Conservation (phyloP, 768 basidiomycete genomes). For the Mycena chlorophos region DNA sequence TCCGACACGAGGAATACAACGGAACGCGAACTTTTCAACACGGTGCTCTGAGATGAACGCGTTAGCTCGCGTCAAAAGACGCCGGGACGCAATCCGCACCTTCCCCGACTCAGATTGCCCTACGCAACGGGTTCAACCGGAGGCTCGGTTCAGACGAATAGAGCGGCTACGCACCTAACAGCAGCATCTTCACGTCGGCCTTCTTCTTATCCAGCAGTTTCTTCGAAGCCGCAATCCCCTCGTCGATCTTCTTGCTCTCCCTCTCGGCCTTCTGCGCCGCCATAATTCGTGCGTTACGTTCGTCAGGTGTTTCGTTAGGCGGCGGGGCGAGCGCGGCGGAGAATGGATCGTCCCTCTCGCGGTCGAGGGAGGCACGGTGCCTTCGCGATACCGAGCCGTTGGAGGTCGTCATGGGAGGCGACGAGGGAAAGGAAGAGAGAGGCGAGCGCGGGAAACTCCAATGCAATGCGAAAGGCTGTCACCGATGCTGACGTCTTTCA, state of each 20-base stretch:
- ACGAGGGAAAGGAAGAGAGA: no score
- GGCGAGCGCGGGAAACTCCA: no score
- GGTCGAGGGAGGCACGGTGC: no score
- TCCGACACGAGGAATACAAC: background rate
- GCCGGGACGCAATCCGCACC: conserved; percentile 26
- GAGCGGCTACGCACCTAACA: conserved; percentile 44
- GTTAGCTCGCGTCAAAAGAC: background rate
- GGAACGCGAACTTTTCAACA: conserved; percentile 45
- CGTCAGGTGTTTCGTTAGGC: conserved; percentile 35
- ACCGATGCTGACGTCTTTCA: no score
- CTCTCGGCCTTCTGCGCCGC: conserved; percentile 43
- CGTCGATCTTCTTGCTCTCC: conserved; percentile 51
- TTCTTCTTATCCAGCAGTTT: conserved; percentile 49
- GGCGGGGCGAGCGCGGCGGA: conserved; percentile 22
- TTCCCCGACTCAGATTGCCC: conserved; percentile 66
- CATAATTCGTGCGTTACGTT: conserved; percentile 36
- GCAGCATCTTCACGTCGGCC: conserved; percentile 53
- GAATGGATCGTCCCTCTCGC: conserved; percentile 37
- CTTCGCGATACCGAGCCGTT: no score
- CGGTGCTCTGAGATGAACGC: conserved; percentile 40
- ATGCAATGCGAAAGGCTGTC: no score
- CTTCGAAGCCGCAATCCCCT: conserved; percentile 43
- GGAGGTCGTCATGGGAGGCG: no score
- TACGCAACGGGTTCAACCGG: conserved; percentile 20
- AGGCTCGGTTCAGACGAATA: background rate